phyloP scores from a whole-genome alignment of 305 asterid species.

The Lippia alba region DNA sequence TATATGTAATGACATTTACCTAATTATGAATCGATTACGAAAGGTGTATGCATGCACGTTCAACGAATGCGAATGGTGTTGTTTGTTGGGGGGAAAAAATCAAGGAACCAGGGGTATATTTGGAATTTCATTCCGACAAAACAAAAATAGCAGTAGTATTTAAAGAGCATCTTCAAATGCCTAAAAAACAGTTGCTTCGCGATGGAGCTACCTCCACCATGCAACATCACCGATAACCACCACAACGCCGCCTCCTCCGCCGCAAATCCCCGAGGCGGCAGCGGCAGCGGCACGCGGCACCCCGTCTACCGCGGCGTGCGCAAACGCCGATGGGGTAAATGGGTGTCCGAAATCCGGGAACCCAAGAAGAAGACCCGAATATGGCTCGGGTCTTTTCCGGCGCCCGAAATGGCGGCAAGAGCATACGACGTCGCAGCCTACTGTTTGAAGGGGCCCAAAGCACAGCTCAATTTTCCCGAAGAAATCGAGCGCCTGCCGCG shows the following conservation, averaged over 20 bases:
- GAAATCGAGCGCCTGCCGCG: conserved; percentile 51
- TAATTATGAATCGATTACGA: too few species aligned
- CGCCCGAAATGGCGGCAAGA: conserved; percentile 68
- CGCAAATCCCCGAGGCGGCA: neutral
- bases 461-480: conserved; percentile 57
- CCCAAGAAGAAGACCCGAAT: conserved; percentile 57
- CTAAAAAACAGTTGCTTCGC: neutral
- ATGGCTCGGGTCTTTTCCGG: conserved; percentile 69
- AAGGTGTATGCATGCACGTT: too few species aligned
- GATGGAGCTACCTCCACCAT: conserved; percentile 51
- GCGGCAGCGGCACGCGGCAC: conserved; percentile 42
- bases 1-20: too few species aligned
- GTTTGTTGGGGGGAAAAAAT: neutral
- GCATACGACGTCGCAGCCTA: conserved; percentile 69
- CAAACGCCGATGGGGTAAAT: conserved; percentile 67
- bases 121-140: conserved; percentile 10
- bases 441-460: conserved; percentile 51
- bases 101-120: conserved; percentile 21
- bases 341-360: conserved; percentile 75
- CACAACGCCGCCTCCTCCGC: neutral
- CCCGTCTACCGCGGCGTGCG: conserved; percentile 64
- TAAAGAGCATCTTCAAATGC: conserved; percentile 27
- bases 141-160: conserved; percentile 4
- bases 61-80: too few species aligned
- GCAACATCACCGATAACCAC: conserved; percentile 25